phyloP scores from a whole-genome alignment of 495 filamentous ascomycete species.

The Penicillium coffeae region DNA sequence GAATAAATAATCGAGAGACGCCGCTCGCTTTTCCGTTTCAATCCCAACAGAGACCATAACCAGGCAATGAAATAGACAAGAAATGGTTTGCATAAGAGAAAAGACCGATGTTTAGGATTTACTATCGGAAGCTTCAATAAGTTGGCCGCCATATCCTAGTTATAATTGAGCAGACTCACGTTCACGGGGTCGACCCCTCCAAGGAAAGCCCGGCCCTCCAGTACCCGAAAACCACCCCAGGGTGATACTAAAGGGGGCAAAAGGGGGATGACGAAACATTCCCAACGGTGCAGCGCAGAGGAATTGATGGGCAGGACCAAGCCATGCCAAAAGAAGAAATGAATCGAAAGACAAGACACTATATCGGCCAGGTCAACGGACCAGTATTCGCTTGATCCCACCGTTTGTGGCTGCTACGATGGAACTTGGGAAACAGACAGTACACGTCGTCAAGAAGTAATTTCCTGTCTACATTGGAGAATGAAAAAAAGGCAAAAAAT shows the following conservation, averaged over 20 bases:
- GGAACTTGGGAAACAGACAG: background rate
- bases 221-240: constrained; percentile 16
- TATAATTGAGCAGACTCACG: constrained; percentile 15
- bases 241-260: constrained; percentile 16
- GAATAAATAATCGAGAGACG: background rate
- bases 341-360: constrained; percentile 9
- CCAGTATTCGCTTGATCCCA: background rate
- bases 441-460: background rate
- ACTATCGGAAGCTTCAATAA: background rate
- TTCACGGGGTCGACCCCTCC: constrained; percentile 3
- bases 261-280: constrained; percentile 11
- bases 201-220: constrained; percentile 13
- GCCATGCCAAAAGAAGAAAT: constrained; percentile 13
- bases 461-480: background rate
- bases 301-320: constrained; percentile 8
- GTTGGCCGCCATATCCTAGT: constrained; percentile 7
- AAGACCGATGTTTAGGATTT: constrained; percentile 4
- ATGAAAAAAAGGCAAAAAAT: background rate
- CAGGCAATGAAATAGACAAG: background rate
- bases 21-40: background rate
- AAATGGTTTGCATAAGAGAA: constrained; percentile 7
- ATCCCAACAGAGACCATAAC: constrained; percentile 9
- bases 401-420: background rate
- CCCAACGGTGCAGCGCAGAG: constrained; percentile 12
- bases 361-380: background rate